Evolutionary conservation across 148 eudicot genomes (phyloP).

Genomic region (Fallopia convolvulus): DNA sequence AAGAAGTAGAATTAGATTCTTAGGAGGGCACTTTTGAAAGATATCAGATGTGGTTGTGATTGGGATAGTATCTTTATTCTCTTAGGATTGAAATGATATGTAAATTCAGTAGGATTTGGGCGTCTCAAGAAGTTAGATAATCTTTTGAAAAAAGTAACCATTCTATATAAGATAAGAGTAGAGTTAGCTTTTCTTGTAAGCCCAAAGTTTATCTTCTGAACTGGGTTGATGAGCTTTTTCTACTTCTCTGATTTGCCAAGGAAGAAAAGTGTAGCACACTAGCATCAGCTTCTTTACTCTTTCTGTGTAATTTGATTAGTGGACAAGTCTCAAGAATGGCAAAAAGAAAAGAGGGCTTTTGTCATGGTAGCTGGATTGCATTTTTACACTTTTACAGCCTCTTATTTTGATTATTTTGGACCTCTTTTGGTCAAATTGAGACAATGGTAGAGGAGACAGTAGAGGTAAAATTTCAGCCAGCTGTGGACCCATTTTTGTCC

Average conservation of each 20-base stretch:
- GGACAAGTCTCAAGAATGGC: background rate
- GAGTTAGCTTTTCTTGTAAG: background rate
- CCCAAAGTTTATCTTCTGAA: background rate
- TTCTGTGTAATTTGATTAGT: background rate
- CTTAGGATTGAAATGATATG: background rate
- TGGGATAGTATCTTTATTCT: background rate
- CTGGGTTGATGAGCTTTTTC: background rate
- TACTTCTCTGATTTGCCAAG: background rate
- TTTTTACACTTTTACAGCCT: background rate
- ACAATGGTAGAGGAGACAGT: background rate
- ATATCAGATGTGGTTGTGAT: background rate
- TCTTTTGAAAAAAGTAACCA: background rate
- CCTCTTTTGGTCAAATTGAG: background rate
- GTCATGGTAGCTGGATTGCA: background rate
- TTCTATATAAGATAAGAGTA: background rate
- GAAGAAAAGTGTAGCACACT: background rate
- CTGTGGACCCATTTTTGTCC: background rate
- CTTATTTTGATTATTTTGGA: background rate
- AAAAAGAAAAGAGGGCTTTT: background rate
- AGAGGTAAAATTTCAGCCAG: background rate
- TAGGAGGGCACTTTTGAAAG: conserved; percentile 2
- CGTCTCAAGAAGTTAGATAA: background rate
- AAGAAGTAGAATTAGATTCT: background rate
- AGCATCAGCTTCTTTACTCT: background rate
- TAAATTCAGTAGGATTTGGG: background rate